phyloP scores from a whole-genome alignment of 371 early-diverging fungal genomes.

The Fennellomyces sp. region DNA sequence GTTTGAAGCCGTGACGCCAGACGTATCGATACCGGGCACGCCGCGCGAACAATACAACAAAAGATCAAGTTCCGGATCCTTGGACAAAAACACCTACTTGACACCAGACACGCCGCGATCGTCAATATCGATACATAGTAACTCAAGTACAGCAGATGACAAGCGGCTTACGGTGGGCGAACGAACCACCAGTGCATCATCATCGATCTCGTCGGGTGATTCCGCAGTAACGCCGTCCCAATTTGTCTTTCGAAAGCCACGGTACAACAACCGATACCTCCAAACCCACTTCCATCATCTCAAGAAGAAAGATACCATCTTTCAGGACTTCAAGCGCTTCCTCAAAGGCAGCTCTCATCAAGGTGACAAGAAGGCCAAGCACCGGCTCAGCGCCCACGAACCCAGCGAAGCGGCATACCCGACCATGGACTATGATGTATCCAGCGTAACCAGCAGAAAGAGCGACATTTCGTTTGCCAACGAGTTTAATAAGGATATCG shows the following conservation, averaged over 20 bases:
- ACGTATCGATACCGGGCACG: constrained; percentile 31
- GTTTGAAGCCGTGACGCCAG: constrained; percentile 43
- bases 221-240: constrained; percentile 24
- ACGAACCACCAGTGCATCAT: background rate
- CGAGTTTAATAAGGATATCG: constrained; percentile 27
- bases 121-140: background rate
- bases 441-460: background rate
- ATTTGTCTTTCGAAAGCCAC: constrained; percentile 31
- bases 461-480: constrained; percentile 26
- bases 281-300: constrained; percentile 34
- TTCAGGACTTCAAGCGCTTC: constrained; percentile 44
- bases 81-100: background rate
- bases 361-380: background rate
- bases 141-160: background rate
- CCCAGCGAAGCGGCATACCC: background rate
- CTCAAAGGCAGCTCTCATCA: constrained; percentile 11
- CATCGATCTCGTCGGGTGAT: background rate
- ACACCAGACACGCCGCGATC: constrained; percentile 6
- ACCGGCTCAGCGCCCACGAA: background rate
- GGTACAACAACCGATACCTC: constrained; percentile 26
- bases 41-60: constrained; percentile 8
- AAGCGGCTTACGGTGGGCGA: background rate
- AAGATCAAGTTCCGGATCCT: background rate
- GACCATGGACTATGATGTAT: background rate
- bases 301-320: constrained; percentile 31